Evolutionary conservation across 176 grass and related monocot genomes (phyloP).

Genomic region (Avena eriantha): DNA sequence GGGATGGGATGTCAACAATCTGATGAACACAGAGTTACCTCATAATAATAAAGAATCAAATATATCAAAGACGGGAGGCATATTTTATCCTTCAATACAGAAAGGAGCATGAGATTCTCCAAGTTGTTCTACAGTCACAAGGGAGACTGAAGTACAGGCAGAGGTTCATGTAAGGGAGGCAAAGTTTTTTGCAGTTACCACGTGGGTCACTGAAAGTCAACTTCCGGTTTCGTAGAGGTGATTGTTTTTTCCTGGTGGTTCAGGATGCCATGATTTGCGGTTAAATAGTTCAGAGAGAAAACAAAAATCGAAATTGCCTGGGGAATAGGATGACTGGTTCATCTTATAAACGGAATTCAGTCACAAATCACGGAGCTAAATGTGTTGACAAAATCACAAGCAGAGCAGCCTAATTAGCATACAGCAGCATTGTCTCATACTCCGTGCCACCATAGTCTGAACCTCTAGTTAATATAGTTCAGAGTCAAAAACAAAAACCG

Average conservation of each 20-base stretch:
- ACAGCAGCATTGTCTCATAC: not conserved
- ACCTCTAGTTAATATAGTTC: not conserved
- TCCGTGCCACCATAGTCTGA: not conserved
- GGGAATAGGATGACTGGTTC: not conserved
- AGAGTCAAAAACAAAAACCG: no score
- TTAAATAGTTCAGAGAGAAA: no score
- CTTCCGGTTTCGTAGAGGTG: not conserved
- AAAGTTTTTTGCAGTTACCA: not conserved
- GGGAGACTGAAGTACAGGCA: not conserved
- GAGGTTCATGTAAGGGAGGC: not conserved
- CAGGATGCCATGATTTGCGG: no score
- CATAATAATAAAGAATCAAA: not conserved
- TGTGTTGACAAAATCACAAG: not conserved
- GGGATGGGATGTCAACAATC: no score
- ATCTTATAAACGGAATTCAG: not conserved
- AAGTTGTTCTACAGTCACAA: not conserved
- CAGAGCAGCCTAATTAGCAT: not conserved
- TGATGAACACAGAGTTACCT: not conserved
- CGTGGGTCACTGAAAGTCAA: not conserved
- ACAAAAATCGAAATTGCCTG: no score
- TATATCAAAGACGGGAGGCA: not conserved
- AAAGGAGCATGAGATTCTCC: not conserved
- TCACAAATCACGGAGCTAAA: no score
- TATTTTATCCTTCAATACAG: not conserved
- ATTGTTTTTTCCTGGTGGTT: constrained; percentile 4